Conservation (phyloP, 2,329 filamentous ascomycete species). For the Knufia petricola region DNA sequence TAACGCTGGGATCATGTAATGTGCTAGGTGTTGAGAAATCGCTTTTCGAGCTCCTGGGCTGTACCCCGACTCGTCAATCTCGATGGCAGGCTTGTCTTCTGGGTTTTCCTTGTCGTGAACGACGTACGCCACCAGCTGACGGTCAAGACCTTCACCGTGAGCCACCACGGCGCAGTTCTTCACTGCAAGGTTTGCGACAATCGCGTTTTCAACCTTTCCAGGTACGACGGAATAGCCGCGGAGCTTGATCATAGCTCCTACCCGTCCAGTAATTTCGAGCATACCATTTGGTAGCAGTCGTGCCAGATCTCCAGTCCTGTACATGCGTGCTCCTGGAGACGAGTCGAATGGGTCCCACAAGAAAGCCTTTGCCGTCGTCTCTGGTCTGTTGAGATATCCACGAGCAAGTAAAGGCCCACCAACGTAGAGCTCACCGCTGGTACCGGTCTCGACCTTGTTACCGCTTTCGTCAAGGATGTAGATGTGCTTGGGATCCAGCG, state of each 20-base stretch:
- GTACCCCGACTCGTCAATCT: conserved; percentile 61
- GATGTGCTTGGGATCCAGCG: conserved; percentile 56
- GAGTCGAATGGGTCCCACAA: conserved; percentile 54
- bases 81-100: conserved; percentile 49
- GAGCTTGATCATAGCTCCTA: conserved; percentile 72
- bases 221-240: conserved; percentile 70
- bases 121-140: conserved; percentile 67
- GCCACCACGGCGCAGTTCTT: conserved; percentile 61
- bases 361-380: conserved; percentile 66
- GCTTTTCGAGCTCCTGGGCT: conserved; percentile 59
- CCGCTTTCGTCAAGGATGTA: conserved; percentile 65
- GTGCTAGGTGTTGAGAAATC: conserved; percentile 58
- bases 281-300: conserved; percentile 57
- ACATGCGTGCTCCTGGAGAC: conserved; percentile 56
- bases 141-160: conserved; percentile 65
- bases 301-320: conserved; percentile 63
- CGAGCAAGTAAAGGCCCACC: conserved; percentile 64
- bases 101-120: conserved; percentile 55
- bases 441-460: conserved; percentile 52
- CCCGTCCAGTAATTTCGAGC: conserved; percentile 65
- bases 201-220: conserved; percentile 64
- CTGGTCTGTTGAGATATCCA: conserved; percentile 70
- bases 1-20: conserved; percentile 72
- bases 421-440: conserved; percentile 63
- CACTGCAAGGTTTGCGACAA: conserved; percentile 60